phyloP scores from a whole-genome alignment of 805 yeast genomes.

The Metschnikowia bowlesiae region DNA sequence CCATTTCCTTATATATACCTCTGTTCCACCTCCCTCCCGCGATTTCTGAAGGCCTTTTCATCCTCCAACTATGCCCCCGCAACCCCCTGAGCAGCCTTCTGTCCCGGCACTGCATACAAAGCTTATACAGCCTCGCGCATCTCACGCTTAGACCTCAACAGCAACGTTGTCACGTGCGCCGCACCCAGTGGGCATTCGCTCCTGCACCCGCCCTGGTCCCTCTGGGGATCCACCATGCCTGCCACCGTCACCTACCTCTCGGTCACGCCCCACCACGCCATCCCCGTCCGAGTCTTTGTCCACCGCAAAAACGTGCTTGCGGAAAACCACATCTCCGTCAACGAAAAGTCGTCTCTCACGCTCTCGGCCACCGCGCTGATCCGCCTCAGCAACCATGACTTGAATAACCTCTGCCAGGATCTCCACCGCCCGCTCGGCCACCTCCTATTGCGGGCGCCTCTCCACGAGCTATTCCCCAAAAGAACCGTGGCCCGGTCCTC shows the following conservation, averaged over 20 bases:
- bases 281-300: constrained; percentile 22
- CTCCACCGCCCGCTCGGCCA: constrained; percentile 10
- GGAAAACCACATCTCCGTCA: constrained; percentile 20
- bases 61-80: no score
- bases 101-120: no score
- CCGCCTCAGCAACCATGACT: constrained; percentile 22
- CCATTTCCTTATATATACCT: no score
- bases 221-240: constrained; percentile 9
- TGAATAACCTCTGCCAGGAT: constrained; percentile 17
- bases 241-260: constrained; percentile 20
- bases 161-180: no score
- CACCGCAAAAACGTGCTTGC: constrained; percentile 19
- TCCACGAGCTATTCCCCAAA: constrained; percentile 11
- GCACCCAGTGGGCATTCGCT: no score
- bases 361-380: constrained; percentile 21
- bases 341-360: constrained; percentile 22
- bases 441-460: constrained; percentile 9
- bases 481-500: constrained; percentile 9
- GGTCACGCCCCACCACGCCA: constrained; percentile 12
- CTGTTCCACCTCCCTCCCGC: no score
- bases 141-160: no score
- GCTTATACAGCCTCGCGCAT: no score
- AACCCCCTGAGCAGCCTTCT: no score
- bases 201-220: background rate
- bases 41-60: no score